Evolutionary conservation across 2,329 filamentous ascomycete species (phyloP), one percentile per base, ranked within the genome.

Genomic region (Purpureocillium takamizusanense): DNA sequence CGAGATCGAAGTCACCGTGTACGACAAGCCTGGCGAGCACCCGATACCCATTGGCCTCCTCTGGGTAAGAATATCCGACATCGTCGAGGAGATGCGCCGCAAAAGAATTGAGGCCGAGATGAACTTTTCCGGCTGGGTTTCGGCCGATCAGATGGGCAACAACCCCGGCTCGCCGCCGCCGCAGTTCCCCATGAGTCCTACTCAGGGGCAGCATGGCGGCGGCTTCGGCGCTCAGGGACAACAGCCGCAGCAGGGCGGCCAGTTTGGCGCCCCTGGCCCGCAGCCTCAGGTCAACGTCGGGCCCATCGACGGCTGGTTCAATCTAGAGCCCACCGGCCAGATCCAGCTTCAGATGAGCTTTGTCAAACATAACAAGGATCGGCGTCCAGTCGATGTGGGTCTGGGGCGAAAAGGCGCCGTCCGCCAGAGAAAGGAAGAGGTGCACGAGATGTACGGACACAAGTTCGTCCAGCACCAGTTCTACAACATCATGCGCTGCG

Each of bases 401-500:
- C 79, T 98, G 46, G 87, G 87, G 47, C 85, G 92, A 58, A 94
- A 95, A 66, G 92, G 90, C 55, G 92, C 92, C 46, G 88, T 98
- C 50, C 86, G 92, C 49, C 90, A 98, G 65, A 86, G 87, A 56
- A 98, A 98, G 69, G 92, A 98, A 62, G 89, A 97, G 55, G 83
- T 98, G 4, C 86, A 95, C 66, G 92, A 98, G 67, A 95, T 95
- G 72, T 95, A 95, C 59, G 92, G 92, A 35, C 92, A 98, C 80
- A 98, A 97, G 66, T 98, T 98, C 57, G 83, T 97, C 40, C 86
- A 92, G 55, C 89, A 95, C 60, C 92, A 95, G 61, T 98, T 98
- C 64, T 98, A 97, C 80, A 98, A 97, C 73, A 95, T 98, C 57
- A 98, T 98, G 92, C 90, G 92, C 45, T 98, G 92, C 64, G 92